Conservation (phyloP, 441 rosid species). For the Gossypium trilobum region DNA sequence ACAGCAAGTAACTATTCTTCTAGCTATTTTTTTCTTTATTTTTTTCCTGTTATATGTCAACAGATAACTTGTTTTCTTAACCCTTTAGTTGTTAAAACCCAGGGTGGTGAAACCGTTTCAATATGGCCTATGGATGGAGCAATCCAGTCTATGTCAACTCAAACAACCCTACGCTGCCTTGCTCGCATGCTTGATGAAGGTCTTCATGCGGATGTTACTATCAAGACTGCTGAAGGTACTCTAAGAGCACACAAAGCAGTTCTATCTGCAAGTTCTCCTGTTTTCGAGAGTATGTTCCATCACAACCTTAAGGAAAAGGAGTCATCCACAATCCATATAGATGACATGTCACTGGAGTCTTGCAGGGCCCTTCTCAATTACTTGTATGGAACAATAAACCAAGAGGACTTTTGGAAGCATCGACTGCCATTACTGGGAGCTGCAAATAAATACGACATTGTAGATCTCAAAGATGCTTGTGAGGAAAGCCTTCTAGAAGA, state of each 20-base stretch:
- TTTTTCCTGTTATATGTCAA: background rate
- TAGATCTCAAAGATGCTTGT: conserved; percentile 61
- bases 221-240: conserved; percentile 64
- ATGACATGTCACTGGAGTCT: conserved; percentile 72
- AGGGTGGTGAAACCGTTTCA: conserved; percentile 64
- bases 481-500: conserved; percentile 86
- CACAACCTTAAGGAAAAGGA: conserved; percentile 83
- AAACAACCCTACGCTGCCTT: conserved; percentile 58
- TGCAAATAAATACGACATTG: conserved; percentile 73
- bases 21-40: background rate
- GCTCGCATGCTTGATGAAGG: conserved; percentile 78
- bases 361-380: conserved; percentile 64
- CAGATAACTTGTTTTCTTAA: background rate
- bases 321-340: conserved; percentile 65
- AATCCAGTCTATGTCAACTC: conserved; percentile 50
- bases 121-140: conserved; percentile 63
- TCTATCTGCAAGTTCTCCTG: conserved; percentile 76
- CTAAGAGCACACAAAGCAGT: conserved; percentile 75
- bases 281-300: conserved; percentile 79
- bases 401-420: conserved; percentile 82
- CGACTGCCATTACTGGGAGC: conserved; percentile 65
- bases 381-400: conserved; percentile 69
- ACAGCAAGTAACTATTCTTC: background rate
- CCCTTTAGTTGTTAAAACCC: conserved; percentile 7
- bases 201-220: conserved; percentile 62